phyloP scores from a whole-genome alignment of 2,329 filamentous ascomycete species.

The Apiospora rasikravindrae region DNA sequence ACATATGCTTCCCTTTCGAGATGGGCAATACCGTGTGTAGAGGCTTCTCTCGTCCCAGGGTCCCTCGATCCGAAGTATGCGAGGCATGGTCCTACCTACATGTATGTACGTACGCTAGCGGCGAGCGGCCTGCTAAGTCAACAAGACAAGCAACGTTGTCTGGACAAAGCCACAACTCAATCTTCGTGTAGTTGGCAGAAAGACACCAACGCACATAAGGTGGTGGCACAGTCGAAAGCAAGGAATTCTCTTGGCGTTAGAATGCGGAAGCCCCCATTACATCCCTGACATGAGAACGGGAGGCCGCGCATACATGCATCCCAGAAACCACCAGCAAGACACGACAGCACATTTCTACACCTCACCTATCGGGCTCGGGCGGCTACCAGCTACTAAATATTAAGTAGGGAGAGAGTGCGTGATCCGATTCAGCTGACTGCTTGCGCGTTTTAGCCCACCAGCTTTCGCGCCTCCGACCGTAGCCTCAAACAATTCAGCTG shows the following conservation, averaged over 20 bases:
- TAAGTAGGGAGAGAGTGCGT: background rate
- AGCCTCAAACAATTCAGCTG: background rate
- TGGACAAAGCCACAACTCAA: background rate
- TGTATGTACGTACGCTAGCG: background rate
- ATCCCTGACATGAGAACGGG: background rate
- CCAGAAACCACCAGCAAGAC: background rate
- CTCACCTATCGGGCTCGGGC: background rate
- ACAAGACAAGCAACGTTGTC: background rate
- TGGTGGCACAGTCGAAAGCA: background rate
- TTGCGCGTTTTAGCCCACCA: background rate
- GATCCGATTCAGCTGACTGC: background rate
- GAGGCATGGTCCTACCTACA: background rate
- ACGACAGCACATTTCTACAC: background rate
- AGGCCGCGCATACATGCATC: background rate
- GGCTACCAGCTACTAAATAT: background rate
- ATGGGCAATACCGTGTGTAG: background rate
- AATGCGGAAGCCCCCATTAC: background rate
- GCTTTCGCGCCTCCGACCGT: background rate
- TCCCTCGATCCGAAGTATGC: background rate
- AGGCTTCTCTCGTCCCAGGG: background rate
- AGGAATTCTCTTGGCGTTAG: background rate
- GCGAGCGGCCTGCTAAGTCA: background rate
- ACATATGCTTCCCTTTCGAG: background rate
- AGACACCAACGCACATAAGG: background rate
- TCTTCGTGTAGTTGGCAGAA: background rate